phyloP scores from a whole-genome alignment of 2,329 filamentous ascomycete genomes.

The Nemania sp. region DNA sequence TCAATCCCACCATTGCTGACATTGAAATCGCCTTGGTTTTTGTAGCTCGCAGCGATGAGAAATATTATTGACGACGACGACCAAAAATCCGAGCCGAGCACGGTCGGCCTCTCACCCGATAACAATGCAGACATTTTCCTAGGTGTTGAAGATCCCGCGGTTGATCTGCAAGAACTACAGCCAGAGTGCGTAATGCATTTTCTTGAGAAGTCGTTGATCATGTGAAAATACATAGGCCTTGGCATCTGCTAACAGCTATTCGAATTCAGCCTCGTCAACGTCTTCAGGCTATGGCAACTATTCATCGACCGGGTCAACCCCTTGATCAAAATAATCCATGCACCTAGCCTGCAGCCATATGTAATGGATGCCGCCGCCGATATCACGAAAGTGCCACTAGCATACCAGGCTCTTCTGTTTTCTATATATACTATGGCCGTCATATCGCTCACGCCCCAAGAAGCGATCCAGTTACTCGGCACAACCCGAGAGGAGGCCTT shows the following conservation, averaged over 20 bases:
- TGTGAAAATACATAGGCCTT: neutral
- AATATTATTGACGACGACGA: slow-evolving; percentile 27
- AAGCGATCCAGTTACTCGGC: slow-evolving; percentile 40
- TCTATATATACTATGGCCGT: slow-evolving; percentile 53
- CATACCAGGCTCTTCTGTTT: slow-evolving; percentile 50
- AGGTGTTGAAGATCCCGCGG: slow-evolving; percentile 18
- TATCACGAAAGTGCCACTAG: slow-evolving; percentile 45
- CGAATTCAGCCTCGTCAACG: slow-evolving; percentile 39
- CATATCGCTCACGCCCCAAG: slow-evolving; percentile 45
- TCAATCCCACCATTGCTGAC: slow-evolving; percentile 1
- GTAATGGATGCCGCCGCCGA: slow-evolving; percentile 52
- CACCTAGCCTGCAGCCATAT: slow-evolving; percentile 54
- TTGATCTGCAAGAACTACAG: slow-evolving; percentile 26
- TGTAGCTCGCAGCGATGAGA: slow-evolving; percentile 27
- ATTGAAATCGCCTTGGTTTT: too few species aligned
- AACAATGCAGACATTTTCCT: slow-evolving; percentile 26
- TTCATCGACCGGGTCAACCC: slow-evolving; percentile 62
- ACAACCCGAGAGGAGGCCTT: slow-evolving; percentile 27
- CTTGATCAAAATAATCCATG: slow-evolving; percentile 59
- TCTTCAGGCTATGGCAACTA: slow-evolving; percentile 59
- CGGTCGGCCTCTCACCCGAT: slow-evolving; percentile 21
- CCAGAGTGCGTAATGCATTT: slow-evolving; percentile 22
- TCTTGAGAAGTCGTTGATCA: neutral
- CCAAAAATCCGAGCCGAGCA: slow-evolving; percentile 18
- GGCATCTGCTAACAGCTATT: slow-evolving; percentile 9